Base-by-base conservation (phyloP, 2,329 filamentous ascomycete species). In the Stagonosporopsis cucurbitacearum region DNA sequence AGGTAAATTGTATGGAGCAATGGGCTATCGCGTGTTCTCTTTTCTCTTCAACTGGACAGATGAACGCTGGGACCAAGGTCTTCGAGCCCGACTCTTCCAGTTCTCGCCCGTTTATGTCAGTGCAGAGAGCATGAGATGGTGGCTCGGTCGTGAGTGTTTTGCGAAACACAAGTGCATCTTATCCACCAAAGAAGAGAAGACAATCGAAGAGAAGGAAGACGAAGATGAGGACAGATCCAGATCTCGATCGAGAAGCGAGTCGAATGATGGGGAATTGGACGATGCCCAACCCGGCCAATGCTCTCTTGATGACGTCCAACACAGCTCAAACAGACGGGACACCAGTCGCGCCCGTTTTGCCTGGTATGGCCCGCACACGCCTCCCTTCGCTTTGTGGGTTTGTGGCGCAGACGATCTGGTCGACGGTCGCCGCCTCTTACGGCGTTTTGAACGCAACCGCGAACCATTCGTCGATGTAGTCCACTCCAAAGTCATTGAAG, bases 11-110 rank as follows among this genome's bases (percentile, higher is more conserved):
- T 97, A 96, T 68, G 92, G 91, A 6, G 86, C 85, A 68, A 82
- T 96, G 65, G 93, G 92, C 2, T 98, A 97, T 75, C 86, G 87
- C 43, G 91, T 97, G 3, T 97, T 97, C 67, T 89, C 88, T 0
- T 96, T 93, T 69, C 79, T 98, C 1, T 97, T 98, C 74, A 84
- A 88, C 70, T 98, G 94, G 93, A 87, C 85, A 0, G 93, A 98
- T 70, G 79, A 75, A 9, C 84, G 91, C 7, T 97, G 94, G 94
- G 94, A 97, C 60, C 85, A 87, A 8, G 91, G 83, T 6, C 78
- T 96, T 13, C 82, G 90, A 55, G 79, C 91, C 70, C 87, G 94
- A 37, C 89, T 96, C 84, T 97, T 98, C 73, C 91, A 95, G 67
- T 97, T 96, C 64, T 87, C 92, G 0, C 94, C 94, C 1, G 91